Evolutionary conservation across 768 basidiomycete species (phyloP), one percentile per base, ranked within the genome.

Genomic region (Termitomyces titanicus): DNA sequence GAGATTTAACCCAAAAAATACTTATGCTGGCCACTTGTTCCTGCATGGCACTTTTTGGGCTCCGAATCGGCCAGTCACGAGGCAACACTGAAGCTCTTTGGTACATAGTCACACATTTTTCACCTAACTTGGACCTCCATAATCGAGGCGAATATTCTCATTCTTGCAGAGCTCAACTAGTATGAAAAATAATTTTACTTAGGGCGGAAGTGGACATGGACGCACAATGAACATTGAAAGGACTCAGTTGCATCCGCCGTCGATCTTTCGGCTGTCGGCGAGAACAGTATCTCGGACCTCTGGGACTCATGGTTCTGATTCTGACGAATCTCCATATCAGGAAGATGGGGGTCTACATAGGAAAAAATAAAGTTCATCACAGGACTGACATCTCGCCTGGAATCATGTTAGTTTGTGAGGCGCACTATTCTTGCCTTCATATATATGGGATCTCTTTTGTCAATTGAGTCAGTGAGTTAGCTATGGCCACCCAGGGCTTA

Each of bases 31-130:
- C 20, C 33, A 13, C 24, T 17, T n/a, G n/a, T n/a, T n/a, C n/a
- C 7, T 37, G 34, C 22, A 25, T 37, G 29, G 47, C 22, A 48
- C 34, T 33, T 34, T 38, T 17, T 34, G 48, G 48, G 35, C 35
- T 49, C 48, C 24, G 48, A 49, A 49, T 49, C 35, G 35, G 48
- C 24, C 48, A 49, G 35, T 49, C 48, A 49, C 47, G 47, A 35
- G 47, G 35, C 15, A 47, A 18, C 12, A 15, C 8, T 20, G 46
- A 48, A 48, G 34, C 22, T 35, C 15, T 35, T 24, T 48, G 22
- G 15, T 20, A 48, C n/a, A n/a, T n/a, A n/a, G n/a, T n/a, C n/a
- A n/a, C n/a, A n/a, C n/a, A n/a, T n/a, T n/a, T n/a, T n/a, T n/a
- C n/a, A n/a, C n/a, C 20, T 33, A 18, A 11, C 2, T 20, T 22